Base-by-base conservation (phyloP, 805 yeast genomes). In the Candida loeiensis region DNA sequence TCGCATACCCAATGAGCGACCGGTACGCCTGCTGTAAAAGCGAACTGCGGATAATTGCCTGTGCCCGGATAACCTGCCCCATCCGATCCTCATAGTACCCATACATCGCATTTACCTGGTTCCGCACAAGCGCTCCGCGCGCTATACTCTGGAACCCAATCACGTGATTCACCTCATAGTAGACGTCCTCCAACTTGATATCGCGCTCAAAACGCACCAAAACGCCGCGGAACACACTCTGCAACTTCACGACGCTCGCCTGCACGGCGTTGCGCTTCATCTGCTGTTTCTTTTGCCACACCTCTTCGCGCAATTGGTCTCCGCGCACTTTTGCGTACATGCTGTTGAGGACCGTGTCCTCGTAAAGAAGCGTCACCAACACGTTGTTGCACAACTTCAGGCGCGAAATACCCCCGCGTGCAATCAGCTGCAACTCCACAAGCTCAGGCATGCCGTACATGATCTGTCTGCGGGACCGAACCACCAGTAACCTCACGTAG, bases 21-120 rank as follows among this genome's bases (percentile, higher is more conserved):
- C 74, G 76, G 61, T 87, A 93, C 1, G 95, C 93, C 24, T 68
- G 71, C 9, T 82, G 82, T 43, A 83, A 82, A 40, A 78, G 74
- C 48, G 73, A 69, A 22, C 88, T 81, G 41, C 89, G 75, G 41
- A 91, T 73, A 27, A 69, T 68, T 36, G 88, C 81, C 63, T 93
- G 99, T 13, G 90, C 76, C 51, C 71, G 76, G 45, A 87, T 68
- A 12, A 93, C 76, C 28, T 75, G 71, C n/a, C 69, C 73, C 28
- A 75, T 55, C 51, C 86, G 80, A 4, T 59, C 56, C 13, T 56
- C 55, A 61, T 87, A 91, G 63, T 79, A 72, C 1, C 56, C 56
- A 43, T 53, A 30, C 61, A 50, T 65, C 2, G 59, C 58, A 3
- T 46, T 45, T 11, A 72, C 45, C 5, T 56, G 50, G 1, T 48